Evolutionary conservation across 768 basidiomycete genomes (phyloP), one percentile per base, ranked within the genome.

Genomic region (Phanerochaete carnosa): DNA sequence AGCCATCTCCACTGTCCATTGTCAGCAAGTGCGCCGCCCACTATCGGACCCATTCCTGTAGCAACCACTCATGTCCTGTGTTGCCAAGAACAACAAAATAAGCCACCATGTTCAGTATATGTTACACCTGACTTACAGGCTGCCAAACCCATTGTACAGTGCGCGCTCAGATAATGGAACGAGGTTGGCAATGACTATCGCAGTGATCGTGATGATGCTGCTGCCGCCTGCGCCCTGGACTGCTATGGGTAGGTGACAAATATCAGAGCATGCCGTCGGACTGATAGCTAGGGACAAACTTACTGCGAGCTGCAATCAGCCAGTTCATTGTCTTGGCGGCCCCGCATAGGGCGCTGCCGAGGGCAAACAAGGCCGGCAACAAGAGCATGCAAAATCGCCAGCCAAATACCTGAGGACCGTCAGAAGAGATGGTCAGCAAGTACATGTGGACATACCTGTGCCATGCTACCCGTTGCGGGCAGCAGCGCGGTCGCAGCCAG

Each of bases 281-380:
- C n/a, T n/a, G n/a, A n/a, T n/a, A n/a, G n/a, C n/a, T 12, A n/a
- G 28, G 0, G 29, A 12, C 22, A 3, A 25, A 62, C 67, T 8
- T 29, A 71, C 72, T 63, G 15, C 78, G 67, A 0, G 72, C 76
- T 2, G 67, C 73, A 37, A 79, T 76, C 4, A 76, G 59, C 69
- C 70, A 71, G n/a, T 60, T 62, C 69, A 78, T 73, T 39, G 28
- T 72, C 23, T 69, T 62, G 0, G 75, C 74, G 0, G 73, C 68
- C 1, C 77, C 77, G 16, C 70, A 71, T 0, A 79, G 32, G 1
- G 74, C 76, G 19, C 72, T 72, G 0, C 78, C 77, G 29, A 75
- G 37, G 0, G 72, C 69, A 52, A 74, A 75, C 15, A 71, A 46
- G 1, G 59, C 35, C n/a, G 74, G 52, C 2, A 68, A 61, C 2